A percentile compares a stretch with the other conserved stretches of the same genome.
These are phyloP conservation scores for Kazachstania sp. DNA, from an alignment of 1,139 yeast species.

Conservation along the genomic window DNA sequence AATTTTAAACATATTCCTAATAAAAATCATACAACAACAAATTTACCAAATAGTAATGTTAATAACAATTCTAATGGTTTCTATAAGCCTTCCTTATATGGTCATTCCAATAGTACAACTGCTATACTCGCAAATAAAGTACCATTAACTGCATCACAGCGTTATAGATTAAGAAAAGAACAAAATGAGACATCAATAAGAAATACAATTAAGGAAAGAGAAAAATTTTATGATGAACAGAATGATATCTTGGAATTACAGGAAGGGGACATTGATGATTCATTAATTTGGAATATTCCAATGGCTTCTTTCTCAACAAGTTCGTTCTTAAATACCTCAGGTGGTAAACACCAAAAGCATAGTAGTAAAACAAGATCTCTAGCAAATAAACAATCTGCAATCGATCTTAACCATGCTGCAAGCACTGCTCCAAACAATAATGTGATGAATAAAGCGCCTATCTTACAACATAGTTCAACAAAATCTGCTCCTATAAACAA, in stretches of 20 bases:
- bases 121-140: conserved; percentile 18
- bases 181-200: conserved; percentile 32
- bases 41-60: background rate
- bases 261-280: conserved; percentile 31
- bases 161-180: conserved; percentile 32
- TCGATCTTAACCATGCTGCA: background rate
- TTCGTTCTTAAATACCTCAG: conserved; percentile 26
- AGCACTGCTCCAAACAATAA: background rate
- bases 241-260: conserved; percentile 21
- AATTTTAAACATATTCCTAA: conserved; percentile 1
- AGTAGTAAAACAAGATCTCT: conserved; percentile 12
- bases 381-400: background rate
- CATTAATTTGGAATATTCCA: conserved; percentile 41
- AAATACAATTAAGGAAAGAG: conserved; percentile 31
- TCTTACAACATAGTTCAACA: background rate
- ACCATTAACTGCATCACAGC: conserved; percentile 34
- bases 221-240: conserved; percentile 38
- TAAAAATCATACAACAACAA: conserved; percentile 2
- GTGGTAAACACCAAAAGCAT: conserved; percentile 7
- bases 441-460: background rate
- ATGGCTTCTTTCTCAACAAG: conserved; percentile 36
- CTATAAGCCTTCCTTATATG: conserved; percentile 5
- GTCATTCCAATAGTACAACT: conserved; percentile 23
- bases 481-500: conserved; percentile 1
- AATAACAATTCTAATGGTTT: conserved; percentile 1